Conservation (phyloP, 768 basidiomycete genomes). For the Cyathus striatus region DNA sequence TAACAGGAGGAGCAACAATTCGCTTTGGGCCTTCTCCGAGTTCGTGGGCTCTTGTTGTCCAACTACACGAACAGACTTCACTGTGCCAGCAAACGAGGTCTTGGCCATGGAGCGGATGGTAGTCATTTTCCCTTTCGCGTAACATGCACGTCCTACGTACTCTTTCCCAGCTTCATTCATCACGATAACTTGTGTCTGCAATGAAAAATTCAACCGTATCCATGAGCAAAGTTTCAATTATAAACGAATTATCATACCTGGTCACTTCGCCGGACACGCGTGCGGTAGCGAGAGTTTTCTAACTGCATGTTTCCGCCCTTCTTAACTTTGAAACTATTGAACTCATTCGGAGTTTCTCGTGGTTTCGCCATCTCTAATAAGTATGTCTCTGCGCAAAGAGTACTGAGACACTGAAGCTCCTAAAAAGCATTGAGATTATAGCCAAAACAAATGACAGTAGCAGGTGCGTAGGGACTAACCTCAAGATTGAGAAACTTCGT, state of each 20-base stretch:
- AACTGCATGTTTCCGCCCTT: neutral
- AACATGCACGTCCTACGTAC: neutral
- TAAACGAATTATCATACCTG: too few relatives aligned
- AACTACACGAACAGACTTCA: neutral
- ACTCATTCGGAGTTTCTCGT: neutral
- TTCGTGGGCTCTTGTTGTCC: neutral
- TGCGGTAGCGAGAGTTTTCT: neutral
- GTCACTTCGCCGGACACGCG: too few relatives aligned
- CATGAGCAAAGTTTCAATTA: too few relatives aligned
- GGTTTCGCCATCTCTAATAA: neutral
- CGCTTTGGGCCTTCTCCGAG: neutral
- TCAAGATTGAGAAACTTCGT: neutral
- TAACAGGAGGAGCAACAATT: neutral
- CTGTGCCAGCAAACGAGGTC: neutral
- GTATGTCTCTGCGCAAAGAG: neutral
- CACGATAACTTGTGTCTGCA: neutral
- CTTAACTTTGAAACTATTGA: neutral
- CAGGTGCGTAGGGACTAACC: neutral
- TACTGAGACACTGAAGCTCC: neutral
- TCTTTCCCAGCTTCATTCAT: neutral
- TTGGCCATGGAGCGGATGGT: too few relatives aligned
- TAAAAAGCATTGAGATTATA: too few relatives aligned
- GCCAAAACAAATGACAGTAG: neutral
- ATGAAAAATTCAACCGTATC: too few relatives aligned
- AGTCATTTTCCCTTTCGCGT: neutral